Conservation (phyloP, 805 yeast species). For the Pichia scutulata region DNA sequence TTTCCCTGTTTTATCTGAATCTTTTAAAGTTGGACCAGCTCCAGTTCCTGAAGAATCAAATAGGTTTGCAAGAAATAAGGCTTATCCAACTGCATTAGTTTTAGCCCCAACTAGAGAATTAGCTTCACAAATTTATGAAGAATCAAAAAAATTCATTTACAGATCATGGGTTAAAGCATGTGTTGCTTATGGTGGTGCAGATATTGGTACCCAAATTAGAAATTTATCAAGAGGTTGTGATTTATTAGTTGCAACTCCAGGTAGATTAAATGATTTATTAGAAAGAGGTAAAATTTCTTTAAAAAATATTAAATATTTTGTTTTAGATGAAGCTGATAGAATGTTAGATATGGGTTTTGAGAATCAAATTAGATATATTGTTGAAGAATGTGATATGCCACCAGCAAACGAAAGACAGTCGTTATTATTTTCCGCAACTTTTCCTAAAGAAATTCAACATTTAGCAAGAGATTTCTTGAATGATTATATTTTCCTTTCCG, state of each 20-base stretch:
- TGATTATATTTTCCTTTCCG: conserved; percentile 91
- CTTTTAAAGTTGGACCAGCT: conserved; percentile 83
- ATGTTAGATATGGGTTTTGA: conserved; percentile 99
- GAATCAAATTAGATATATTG: conserved; percentile 98
- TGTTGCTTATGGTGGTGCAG: conserved; percentile 98
- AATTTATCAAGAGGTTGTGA: conserved; percentile 92
- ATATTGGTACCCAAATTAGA: conserved; percentile 78
- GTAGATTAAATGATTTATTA: conserved; percentile 92
- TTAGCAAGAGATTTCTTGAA: conserved; percentile 96
- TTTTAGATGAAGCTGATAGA: conserved; percentile 98
- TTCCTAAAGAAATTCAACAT: conserved; percentile 96
- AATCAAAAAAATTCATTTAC: conserved; percentile 90
- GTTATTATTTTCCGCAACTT: conserved; percentile 96
- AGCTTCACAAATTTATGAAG: conserved; percentile 93
- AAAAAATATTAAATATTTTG: conserved; percentile 84
- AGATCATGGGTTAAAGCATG: conserved; percentile 97
- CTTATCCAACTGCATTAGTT: conserved; percentile 88
- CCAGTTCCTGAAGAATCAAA: conserved; percentile 38
- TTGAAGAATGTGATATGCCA: conserved; percentile 98
- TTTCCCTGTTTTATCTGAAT: conserved; percentile 93
- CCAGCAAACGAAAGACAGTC: conserved; percentile 87
- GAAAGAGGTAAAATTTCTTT: conserved; percentile 93
- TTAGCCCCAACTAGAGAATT: conserved; percentile 99
- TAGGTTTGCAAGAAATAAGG: conserved; percentile 60
- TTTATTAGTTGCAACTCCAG: conserved; percentile 96